These are phyloP conservation scores for Stachybotrys chartarum DNA, from an alignment of 2,329 filamentous ascomycete species.

Conservation along the genomic window DNA sequence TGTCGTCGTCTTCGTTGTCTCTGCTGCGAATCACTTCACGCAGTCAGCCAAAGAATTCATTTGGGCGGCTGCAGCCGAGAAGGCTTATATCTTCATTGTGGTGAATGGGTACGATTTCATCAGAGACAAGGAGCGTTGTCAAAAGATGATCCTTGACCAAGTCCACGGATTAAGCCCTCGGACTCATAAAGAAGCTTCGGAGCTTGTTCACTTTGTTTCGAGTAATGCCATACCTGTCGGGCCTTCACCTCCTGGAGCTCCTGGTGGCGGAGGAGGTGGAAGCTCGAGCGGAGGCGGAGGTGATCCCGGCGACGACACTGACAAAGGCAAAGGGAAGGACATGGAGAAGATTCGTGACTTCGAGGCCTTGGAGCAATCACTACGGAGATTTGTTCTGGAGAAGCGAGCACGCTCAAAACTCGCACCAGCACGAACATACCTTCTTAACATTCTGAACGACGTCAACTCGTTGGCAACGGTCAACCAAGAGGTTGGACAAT, in stretches of 20 bases:
- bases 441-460: slow-evolving; percentile 87
- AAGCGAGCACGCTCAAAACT: slow-evolving; percentile 94
- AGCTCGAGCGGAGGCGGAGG: slow-evolving; percentile 44
- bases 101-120: slow-evolving; percentile 97
- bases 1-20: slow-evolving; percentile 97
- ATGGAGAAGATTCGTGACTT: slow-evolving; percentile 87
- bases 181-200: slow-evolving; percentile 85
- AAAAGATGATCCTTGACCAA: slow-evolving; percentile 90
- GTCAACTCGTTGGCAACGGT: slow-evolving; percentile 75
- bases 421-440: slow-evolving; percentile 89
- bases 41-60: slow-evolving; percentile 98
- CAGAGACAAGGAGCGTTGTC: slow-evolving; percentile 80
- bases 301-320: slow-evolving; percentile 49
- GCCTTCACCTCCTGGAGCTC: slow-evolving; percentile 48
- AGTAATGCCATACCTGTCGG: slow-evolving; percentile 86
- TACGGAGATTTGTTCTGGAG: slow-evolving; percentile 89
- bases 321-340: slow-evolving; percentile 76
- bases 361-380: slow-evolving; percentile 77
- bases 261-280: slow-evolving; percentile 46
- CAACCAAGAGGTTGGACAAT: slow-evolving; percentile 79
- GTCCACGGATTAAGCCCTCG: slow-evolving; percentile 80
- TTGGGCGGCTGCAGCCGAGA: slow-evolving; percentile 88
- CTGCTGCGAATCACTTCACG: slow-evolving; percentile 95
- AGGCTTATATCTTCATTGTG: slow-evolving; percentile 98
- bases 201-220: slow-evolving; percentile 95